These are phyloP conservation scores for Trifolium repens DNA, from an alignment of 306 rosid genomes.

Conservation along the genomic window DNA sequence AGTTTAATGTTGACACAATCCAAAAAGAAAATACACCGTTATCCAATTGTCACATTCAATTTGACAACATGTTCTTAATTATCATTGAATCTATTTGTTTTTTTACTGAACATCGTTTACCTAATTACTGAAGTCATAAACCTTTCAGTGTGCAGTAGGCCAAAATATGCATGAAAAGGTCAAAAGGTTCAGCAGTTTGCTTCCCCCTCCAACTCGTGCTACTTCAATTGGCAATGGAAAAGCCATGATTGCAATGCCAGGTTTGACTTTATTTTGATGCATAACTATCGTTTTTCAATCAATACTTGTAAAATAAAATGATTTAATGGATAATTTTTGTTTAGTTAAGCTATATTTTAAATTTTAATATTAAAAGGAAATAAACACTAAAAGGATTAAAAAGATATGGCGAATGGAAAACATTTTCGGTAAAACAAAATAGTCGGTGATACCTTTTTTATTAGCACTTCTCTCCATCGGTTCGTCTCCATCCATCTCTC, in stretches of 20 bases:
- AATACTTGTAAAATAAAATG: neutral
- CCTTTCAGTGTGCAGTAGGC: constrained; percentile 78
- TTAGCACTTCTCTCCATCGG: too few species aligned
- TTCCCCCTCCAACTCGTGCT: constrained; percentile 55
- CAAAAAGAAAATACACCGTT: too few species aligned
- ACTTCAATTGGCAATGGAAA: constrained; percentile 57
- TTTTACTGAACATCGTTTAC: constrained; percentile 37
- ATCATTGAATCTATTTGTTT: constrained; percentile 14
- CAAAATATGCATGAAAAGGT: constrained; percentile 63
- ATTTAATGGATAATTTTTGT: neutral
- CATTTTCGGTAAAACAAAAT: too few species aligned
- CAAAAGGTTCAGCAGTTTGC: constrained; percentile 53
- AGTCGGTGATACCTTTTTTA: too few species aligned
- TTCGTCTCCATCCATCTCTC: too few species aligned
- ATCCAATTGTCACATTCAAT: constrained; percentile 9
- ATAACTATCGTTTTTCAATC: constrained; percentile 15
- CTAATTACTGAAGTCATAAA: constrained; percentile 41
- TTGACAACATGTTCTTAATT: neutral
- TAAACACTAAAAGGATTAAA: neutral
- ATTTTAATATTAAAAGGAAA: too few species aligned
- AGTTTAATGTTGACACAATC: neutral
- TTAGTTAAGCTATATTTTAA: neutral
- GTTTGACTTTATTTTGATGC: constrained; percentile 50
- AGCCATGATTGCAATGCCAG: constrained; percentile 47
- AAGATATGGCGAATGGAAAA: neutral